Evolutionary conservation across 805 yeast genomes (phyloP).

Genomic region (Monosporozyma aerobia): DNA sequence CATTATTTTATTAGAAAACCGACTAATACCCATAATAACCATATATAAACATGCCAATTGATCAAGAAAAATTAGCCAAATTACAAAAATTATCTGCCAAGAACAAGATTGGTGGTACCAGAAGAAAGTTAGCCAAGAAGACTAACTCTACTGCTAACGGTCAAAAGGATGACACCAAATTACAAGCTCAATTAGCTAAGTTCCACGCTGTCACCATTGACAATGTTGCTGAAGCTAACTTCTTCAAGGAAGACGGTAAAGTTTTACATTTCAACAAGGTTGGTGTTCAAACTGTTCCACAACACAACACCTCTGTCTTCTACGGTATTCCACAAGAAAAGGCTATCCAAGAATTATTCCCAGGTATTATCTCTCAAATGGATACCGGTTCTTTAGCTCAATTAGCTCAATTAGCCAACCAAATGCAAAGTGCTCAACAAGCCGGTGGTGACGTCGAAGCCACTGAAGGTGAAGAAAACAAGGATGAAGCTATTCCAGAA

Average conservation of each 20-base stretch:
- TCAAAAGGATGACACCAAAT: constrained; percentile 82
- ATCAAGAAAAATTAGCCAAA: constrained; percentile 90
- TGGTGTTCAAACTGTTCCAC: constrained; percentile 88
- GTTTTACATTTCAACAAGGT: constrained; percentile 94
- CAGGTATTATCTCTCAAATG: constrained; percentile 89
- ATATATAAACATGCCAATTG: constrained; percentile 57
- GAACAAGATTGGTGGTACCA: constrained; percentile 75
- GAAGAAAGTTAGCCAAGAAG: constrained; percentile 84
- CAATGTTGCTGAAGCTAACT: constrained; percentile 92
- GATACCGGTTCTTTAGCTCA: constrained; percentile 85
- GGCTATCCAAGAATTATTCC: constrained; percentile 83
- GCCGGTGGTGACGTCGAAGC: constrained; percentile 41
- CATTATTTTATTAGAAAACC: background rate
- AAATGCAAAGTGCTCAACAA: constrained; percentile 53
- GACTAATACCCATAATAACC: background rate
- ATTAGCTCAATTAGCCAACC: constrained; percentile 82
- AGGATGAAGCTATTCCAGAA: constrained; percentile 62
- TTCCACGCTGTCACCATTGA: constrained; percentile 82
- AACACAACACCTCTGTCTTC: constrained; percentile 86
- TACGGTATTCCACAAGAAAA: constrained; percentile 93
- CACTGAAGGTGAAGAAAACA: constrained; percentile 40
- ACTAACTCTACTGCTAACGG: constrained; percentile 37
- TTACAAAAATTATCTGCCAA: constrained; percentile 69
- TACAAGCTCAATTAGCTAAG: constrained; percentile 83
- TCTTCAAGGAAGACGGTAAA: constrained; percentile 92